Conservation (phyloP, 441 rosid genomes). For the Bruguiera hainesii region DNA sequence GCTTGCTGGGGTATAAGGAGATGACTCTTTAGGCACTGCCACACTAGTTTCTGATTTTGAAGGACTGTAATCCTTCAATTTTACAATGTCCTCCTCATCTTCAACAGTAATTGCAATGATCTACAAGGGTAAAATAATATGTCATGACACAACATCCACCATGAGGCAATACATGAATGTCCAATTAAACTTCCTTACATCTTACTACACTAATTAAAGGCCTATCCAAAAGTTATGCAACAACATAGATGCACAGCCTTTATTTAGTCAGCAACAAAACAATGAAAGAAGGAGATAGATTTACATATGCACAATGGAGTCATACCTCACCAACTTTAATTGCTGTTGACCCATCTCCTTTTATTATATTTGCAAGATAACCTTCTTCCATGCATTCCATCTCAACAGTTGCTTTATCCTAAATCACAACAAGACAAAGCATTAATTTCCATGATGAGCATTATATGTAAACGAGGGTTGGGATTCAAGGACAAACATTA, state of each 20-base stretch:
- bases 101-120: slow-evolving; percentile 86
- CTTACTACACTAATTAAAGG: neutral
- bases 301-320: slow-evolving; percentile 12
- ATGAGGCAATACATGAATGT: slow-evolving; percentile 4
- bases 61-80: slow-evolving; percentile 85
- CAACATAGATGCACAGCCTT: slow-evolving; percentile 13
- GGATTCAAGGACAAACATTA: slow-evolving; percentile 14
- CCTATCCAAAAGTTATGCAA: neutral
- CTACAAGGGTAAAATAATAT: slow-evolving; percentile 32
- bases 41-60: slow-evolving; percentile 38
- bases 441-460: slow-evolving; percentile 37
- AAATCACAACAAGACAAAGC: slow-evolving; percentile 35
- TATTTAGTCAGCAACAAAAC: slow-evolving; percentile 59
- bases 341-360: slow-evolving; percentile 82
- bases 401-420: slow-evolving; percentile 98
- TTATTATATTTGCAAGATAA: slow-evolving; percentile 84
- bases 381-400: slow-evolving; percentile 99
- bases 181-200: slow-evolving; percentile 11
- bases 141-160: neutral
- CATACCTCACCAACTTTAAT: slow-evolving; percentile 96
- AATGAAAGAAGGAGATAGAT: slow-evolving; percentile 12
- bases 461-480: slow-evolving; percentile 2
- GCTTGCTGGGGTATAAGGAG: slow-evolving; percentile 51
- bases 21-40: slow-evolving; percentile 38
- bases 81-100: slow-evolving; percentile 79